Conservation (phyloP, 2,329 filamentous ascomycete genomes). For the Phialemonium atrogriseum region DNA sequence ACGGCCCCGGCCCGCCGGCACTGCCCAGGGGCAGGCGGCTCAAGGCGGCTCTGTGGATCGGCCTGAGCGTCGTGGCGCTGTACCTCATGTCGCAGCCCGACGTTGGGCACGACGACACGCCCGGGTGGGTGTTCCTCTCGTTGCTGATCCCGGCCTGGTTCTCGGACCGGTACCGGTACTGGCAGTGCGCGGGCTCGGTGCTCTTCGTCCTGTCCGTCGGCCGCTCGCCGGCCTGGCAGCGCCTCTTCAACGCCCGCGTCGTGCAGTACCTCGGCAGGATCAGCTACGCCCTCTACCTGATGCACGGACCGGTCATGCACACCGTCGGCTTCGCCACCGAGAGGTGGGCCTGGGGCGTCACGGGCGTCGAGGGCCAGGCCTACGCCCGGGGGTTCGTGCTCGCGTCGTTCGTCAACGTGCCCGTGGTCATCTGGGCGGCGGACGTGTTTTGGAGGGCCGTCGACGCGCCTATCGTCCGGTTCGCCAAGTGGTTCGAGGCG, state of each 20-base stretch:
- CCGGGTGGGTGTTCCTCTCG: constrained; percentile 42
- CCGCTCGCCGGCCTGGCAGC: constrained; percentile 36
- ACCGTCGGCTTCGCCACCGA: constrained; percentile 44
- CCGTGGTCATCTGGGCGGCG: constrained; percentile 43
- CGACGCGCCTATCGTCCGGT: constrained; percentile 46
- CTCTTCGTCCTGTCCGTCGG: constrained; percentile 43
- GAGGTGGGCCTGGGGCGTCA: constrained; percentile 37
- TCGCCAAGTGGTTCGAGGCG: constrained; percentile 47
- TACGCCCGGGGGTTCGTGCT: constrained; percentile 40
- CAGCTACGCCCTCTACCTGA: constrained; percentile 53
- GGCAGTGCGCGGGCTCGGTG: constrained; percentile 44
- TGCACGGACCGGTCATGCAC: constrained; percentile 50
- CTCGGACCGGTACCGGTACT: constrained; percentile 43
- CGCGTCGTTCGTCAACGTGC: constrained; percentile 38
- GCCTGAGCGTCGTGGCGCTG: constrained; percentile 38
- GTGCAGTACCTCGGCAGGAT: constrained; percentile 53
- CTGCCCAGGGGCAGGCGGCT: constrained; percentile 2
- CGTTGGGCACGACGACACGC: constrained; percentile 30
- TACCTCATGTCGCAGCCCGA: constrained; percentile 44
- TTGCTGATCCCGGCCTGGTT: constrained; percentile 41
- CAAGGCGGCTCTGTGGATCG: constrained; percentile 23
- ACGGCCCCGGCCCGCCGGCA: constrained; percentile 2
- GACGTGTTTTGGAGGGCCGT: constrained; percentile 49
- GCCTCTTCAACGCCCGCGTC: constrained; percentile 37
- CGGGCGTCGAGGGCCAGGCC: constrained; percentile 33